These are phyloP conservation scores for Kazachstania martiniae DNA, from an alignment of 805 yeast genomes.

Conservation along the genomic window DNA sequence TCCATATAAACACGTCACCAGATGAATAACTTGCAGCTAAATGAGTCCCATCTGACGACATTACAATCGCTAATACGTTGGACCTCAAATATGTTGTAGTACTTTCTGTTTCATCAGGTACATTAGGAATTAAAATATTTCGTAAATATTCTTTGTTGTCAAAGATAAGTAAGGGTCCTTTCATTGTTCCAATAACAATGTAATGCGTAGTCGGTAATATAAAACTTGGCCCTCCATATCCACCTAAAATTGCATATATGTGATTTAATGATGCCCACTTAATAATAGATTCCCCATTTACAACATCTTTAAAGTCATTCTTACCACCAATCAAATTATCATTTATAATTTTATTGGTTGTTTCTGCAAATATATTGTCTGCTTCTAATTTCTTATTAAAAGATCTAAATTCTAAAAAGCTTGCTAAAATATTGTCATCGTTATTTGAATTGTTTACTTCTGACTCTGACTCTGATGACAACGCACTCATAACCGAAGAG, in stretches of 20 bases:
- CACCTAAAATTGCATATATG: constrained; percentile 18
- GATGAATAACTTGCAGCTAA: constrained; percentile 56
- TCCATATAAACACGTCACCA: constrained; percentile 67
- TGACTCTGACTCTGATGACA: not conserved
- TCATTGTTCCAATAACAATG: constrained; percentile 58
- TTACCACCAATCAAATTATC: not conserved
- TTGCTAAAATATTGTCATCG: not conserved
- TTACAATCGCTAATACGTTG: constrained; percentile 41
- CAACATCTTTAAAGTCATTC: not conserved
- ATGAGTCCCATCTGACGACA: constrained; percentile 60
- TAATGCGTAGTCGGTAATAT: constrained; percentile 34
- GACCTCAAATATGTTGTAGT: constrained; percentile 26
- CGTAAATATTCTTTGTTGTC: constrained; percentile 54
- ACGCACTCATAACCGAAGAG: too few species aligned
- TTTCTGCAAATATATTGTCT: too few species aligned
- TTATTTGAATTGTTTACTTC: not conserved
- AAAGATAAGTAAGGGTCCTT: constrained; percentile 56
- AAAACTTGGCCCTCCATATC: constrained; percentile 43
- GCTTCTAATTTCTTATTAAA: too few species aligned
- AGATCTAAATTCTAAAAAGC: not conserved
- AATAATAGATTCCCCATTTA: constrained; percentile 2
- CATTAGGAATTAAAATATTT: constrained; percentile 24
- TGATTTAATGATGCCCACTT: constrained; percentile 15
- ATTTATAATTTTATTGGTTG: not conserved
- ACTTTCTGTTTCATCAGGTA: not conserved